Conservation (phyloP, 139 green algal species). For the Chlamydomonas eustigma region DNA sequence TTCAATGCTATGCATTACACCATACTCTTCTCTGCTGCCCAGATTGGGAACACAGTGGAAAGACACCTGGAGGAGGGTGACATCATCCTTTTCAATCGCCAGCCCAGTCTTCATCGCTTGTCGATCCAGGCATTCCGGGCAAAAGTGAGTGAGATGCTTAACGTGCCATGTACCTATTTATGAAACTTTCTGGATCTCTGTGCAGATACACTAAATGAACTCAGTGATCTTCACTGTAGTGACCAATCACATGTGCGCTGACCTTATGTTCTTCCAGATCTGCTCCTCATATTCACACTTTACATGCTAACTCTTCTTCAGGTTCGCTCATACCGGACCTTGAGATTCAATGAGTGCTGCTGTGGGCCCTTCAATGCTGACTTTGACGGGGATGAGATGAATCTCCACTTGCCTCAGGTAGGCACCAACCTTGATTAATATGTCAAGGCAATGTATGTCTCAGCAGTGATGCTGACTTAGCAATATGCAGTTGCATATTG, state of each 20-base stretch:
- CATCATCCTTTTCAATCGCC: slow-evolving; percentile 97
- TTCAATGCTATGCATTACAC: background rate
- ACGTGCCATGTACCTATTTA: too few species aligned
- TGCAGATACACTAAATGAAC: too few species aligned
- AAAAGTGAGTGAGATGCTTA: slow-evolving; percentile 66
- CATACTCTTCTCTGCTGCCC: background rate
- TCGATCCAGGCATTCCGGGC: slow-evolving; percentile 97
- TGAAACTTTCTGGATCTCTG: too few species aligned
- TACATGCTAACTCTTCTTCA: too few species aligned
- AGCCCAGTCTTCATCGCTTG: slow-evolving; percentile 92
- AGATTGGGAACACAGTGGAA: slow-evolving; percentile 88
- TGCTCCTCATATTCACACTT: too few species aligned
- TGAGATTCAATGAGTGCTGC: slow-evolving; percentile 98
- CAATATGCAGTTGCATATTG: too few species aligned
- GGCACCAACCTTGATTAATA: too few species aligned
- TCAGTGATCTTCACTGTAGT: too few species aligned
- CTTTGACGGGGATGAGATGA: slow-evolving; percentile 99
- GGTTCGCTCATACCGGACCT: slow-evolving; percentile 68
- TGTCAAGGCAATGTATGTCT: too few species aligned
- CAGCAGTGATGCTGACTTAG: too few species aligned
- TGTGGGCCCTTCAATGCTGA: slow-evolving; percentile 98
- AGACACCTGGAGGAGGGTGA: slow-evolving; percentile 90
- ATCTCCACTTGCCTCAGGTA: slow-evolving; percentile 90
- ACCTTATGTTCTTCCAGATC: too few species aligned
- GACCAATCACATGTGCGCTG: too few species aligned